A percentile compares a stretch with the other conserved stretches of the same genome.
phyloP scores from a whole-genome alignment of 257 asterid species.

The Buddleja alternifolia region DNA sequence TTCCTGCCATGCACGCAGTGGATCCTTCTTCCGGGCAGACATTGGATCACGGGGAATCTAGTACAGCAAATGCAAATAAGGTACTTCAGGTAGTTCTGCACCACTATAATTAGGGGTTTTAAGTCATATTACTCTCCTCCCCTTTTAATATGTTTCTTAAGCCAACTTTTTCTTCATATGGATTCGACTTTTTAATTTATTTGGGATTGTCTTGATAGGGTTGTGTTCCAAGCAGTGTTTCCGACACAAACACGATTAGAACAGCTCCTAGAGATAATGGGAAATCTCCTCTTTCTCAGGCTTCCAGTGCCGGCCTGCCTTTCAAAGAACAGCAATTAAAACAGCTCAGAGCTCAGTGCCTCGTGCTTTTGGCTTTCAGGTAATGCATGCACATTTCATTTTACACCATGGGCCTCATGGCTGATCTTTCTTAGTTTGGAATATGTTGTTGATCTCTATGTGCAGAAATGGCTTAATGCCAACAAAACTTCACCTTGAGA shows the following conservation, averaged over 20 bases:
- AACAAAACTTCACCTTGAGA: conserved; percentile 94
- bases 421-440: conserved; percentile 15
- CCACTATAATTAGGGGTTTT: conserved; percentile 15
- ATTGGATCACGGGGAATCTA: conserved; percentile 66
- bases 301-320: conserved; percentile 62
- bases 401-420: conserved; percentile 9
- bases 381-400: conserved; percentile 24
- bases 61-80: conserved; percentile 52
- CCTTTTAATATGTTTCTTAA: conserved; percentile 12
- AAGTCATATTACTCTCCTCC: conserved; percentile 19
- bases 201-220: conserved; percentile 53
- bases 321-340: conserved; percentile 94
- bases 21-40: conserved; percentile 64
- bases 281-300: conserved; percentile 70
- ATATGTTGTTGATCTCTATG: conserved; percentile 27
- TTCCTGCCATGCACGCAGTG: conserved; percentile 47
- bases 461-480: conserved; percentile 92
- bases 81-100: conserved; percentile 32
- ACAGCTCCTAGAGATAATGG: conserved; percentile 78
- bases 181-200: conserved; percentile 23
- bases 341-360: conserved; percentile 99
- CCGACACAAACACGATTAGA: conserved; percentile 60
- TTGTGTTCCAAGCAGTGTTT: conserved; percentile 47
- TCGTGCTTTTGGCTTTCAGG: conserved; percentile 97
- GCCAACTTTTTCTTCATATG: not conserved